Percentiles rank a stretch among this genome's conserved stretches.
Conservation (phyloP, 1,139 yeast species). For the Diutina ranongensis region DNA sequence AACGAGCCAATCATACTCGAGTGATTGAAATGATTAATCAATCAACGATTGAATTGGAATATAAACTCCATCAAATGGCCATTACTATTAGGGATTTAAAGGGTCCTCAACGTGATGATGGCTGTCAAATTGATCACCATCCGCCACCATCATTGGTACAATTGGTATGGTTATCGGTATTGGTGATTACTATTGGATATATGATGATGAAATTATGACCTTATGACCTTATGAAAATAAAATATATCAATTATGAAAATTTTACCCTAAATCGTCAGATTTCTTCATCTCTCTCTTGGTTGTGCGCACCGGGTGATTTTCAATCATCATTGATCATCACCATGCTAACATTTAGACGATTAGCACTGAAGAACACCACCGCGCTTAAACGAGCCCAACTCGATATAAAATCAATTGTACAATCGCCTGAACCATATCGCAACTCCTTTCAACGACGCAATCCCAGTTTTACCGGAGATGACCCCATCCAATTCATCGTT, state of each 20-base stretch:
- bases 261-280: no score
- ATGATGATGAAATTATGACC: not conserved
- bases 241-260: not conserved
- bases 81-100: no score
- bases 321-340: not conserved
- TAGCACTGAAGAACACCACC: slow-evolving; percentile 10
- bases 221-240: not conserved
- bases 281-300: not conserved
- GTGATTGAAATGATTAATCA: not conserved
- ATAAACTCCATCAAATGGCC: not conserved
- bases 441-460: slow-evolving; percentile 37
- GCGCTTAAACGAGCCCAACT: slow-evolving; percentile 28
- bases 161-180: not conserved
- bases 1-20: not conserved
- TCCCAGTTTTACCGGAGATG: slow-evolving; percentile 14
- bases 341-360: not conserved
- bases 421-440: slow-evolving; percentile 24
- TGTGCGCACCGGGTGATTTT: no score
- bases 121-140: no score
- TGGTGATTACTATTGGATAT: not conserved
- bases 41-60: not conserved
- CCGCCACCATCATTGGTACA: no score
- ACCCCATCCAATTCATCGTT: slow-evolving; percentile 20
- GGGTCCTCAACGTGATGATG: no score
- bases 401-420: slow-evolving; percentile 37